These are phyloP conservation scores for Entophlyctis luteolus DNA, from an alignment of 192 early-diverging fungal genomes.

Conservation along the genomic window DNA sequence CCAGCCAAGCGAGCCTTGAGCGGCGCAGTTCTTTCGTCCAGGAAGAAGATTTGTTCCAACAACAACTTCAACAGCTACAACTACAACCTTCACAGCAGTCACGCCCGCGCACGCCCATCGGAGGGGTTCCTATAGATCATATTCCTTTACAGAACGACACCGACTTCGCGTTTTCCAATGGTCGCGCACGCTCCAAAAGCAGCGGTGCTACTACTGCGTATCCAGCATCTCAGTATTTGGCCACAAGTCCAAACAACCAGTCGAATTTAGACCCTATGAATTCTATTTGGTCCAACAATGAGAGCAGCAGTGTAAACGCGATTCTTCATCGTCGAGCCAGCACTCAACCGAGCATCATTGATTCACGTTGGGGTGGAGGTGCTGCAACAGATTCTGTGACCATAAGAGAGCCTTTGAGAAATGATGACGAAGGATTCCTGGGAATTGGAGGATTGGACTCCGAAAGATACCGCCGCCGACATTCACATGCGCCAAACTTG, in stretches of 20 bases:
- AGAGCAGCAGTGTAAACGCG: slow-evolving; percentile 21
- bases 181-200: slow-evolving; percentile 30
- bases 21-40: slow-evolving; percentile 18
- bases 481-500: slow-evolving; percentile 53
- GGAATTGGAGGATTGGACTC: too few relatives aligned
- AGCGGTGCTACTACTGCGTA: slow-evolving; percentile 35
- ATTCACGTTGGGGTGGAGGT: slow-evolving; percentile 47
- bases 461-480: slow-evolving; percentile 50
- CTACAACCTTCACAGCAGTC: too few relatives aligned
- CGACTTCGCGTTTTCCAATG: slow-evolving; percentile 14
- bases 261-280: too few relatives aligned
- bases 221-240: slow-evolving; percentile 21
- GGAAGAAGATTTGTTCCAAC: neutral
- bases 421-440: too few relatives aligned
- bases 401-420: too few relatives aligned
- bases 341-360: slow-evolving; percentile 43
- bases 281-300: slow-evolving; percentile 48
- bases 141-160: too few relatives aligned
- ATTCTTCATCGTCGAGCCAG: slow-evolving; percentile 56
- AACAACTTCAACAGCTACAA: too few relatives aligned
- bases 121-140: slow-evolving; percentile 2
- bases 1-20: slow-evolving; percentile 8
- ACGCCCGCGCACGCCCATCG: slow-evolving; percentile 11
- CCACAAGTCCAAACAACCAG: slow-evolving; percentile 37
- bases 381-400: too few relatives aligned